Percentiles rank a stretch among this genome's conserved stretches.
These are phyloP conservation scores for Nakazawaea anatomiae DNA, from an alignment of 805 yeast species.

Conservation along the genomic window DNA sequence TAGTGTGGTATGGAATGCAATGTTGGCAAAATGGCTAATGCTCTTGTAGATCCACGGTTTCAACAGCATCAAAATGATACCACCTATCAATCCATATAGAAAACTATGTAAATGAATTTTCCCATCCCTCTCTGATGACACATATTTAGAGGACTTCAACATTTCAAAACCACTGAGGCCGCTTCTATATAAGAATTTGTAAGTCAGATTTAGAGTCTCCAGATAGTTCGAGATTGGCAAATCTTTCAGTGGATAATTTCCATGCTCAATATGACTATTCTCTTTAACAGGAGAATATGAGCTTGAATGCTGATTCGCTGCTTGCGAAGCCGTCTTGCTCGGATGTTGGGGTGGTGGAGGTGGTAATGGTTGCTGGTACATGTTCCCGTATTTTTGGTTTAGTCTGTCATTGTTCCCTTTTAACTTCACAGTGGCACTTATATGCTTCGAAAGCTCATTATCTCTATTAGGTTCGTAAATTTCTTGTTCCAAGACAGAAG, in stretches of 20 bases:
- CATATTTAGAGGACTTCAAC: slow-evolving; percentile 14
- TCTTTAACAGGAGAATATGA: too few relatives aligned
- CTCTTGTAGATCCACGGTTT: slow-evolving; percentile 18
- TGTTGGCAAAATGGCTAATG: slow-evolving; percentile 18
- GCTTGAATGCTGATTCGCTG: not conserved
- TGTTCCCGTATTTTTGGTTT: not conserved
- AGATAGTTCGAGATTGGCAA: not conserved
- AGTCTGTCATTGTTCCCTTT: not conserved
- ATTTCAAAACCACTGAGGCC: not conserved
- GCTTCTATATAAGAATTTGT: not conserved
- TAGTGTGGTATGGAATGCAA: slow-evolving; percentile 14
- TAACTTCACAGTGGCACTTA: slow-evolving; percentile 10
- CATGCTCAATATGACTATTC: too few relatives aligned
- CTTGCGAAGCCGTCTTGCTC: too few relatives aligned
- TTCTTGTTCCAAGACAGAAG: not conserved
- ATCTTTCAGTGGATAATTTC: too few relatives aligned
- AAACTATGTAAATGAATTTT: slow-evolving; percentile 22
- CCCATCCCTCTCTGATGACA: slow-evolving; percentile 16
- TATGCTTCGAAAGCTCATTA: slow-evolving; percentile 3
- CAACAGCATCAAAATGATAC: slow-evolving; percentile 13
- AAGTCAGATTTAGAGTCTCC: not conserved
- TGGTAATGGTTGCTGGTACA: not conserved
- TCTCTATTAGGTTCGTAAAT: not conserved
- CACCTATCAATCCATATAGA: slow-evolving; percentile 15
- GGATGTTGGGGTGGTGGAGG: not conserved